Evolutionary conservation across 2,329 filamentous ascomycete genomes (phyloP).

Genomic region (Neofusicoccum kwambonambiense): DNA sequence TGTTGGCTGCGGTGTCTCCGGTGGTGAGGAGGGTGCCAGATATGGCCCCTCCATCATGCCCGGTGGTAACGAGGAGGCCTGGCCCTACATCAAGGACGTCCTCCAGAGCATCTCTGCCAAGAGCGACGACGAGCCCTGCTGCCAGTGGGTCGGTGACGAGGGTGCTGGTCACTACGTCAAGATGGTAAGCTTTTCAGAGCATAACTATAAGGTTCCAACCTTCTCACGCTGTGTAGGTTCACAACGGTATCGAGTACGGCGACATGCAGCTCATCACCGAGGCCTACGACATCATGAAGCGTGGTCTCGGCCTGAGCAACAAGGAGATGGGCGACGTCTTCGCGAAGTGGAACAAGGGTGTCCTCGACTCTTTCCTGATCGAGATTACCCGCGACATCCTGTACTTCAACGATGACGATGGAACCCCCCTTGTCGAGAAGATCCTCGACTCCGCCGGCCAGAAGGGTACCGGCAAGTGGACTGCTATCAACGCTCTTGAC

Average conservation of each 20-base stretch:
- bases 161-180: slow-evolving; percentile 99
- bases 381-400: slow-evolving; percentile 99
- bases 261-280: slow-evolving; percentile 99
- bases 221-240: slow-evolving; percentile 47
- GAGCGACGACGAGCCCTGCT: slow-evolving; percentile 95
- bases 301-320: slow-evolving; percentile 80
- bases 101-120: slow-evolving; percentile 98
- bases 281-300: slow-evolving; percentile 99
- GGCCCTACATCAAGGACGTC: slow-evolving; percentile 89
- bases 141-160: slow-evolving; percentile 99
- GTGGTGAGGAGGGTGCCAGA: slow-evolving; percentile 98
- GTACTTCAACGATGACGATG: slow-evolving; percentile 96
- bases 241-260: slow-evolving; percentile 99
- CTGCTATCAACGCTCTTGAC: slow-evolving; percentile 97
- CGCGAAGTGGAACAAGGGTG: slow-evolving; percentile 96
- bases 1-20: slow-evolving; percentile 95
- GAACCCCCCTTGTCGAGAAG: slow-evolving; percentile 90
- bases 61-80: slow-evolving; percentile 94
- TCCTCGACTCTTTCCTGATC: slow-evolving; percentile 95
- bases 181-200: slow-evolving; percentile 61
- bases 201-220: not conserved
- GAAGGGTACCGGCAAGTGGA: slow-evolving; percentile 99
- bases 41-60: slow-evolving; percentile 98
- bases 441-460: slow-evolving; percentile 97
- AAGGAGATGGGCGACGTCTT: slow-evolving; percentile 97